Conservation (phyloP, 768 basidiomycete genomes). For the Pleurotus giganteus region DNA sequence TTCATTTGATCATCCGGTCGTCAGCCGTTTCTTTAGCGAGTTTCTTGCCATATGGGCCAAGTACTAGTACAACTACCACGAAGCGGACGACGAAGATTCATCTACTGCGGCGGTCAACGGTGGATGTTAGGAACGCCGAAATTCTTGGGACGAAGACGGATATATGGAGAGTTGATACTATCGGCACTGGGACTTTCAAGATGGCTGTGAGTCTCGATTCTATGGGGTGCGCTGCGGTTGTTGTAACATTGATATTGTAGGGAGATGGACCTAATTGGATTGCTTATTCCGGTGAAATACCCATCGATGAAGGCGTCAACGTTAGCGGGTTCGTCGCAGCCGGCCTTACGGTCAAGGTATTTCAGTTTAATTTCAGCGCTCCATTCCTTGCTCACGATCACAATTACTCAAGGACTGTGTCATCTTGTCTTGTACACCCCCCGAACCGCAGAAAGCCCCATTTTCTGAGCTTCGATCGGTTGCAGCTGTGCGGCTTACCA, state of each 20-base stretch:
- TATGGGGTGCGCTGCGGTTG: not conserved
- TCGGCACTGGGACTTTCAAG: slow-evolving; percentile 63
- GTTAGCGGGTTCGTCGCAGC: slow-evolving; percentile 65
- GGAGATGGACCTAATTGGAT: slow-evolving; percentile 64
- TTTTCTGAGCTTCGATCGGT: slow-evolving; percentile 60
- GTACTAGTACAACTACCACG: slow-evolving; percentile 24
- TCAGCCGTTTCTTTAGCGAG: slow-evolving; percentile 53
- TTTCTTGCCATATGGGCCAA: slow-evolving; percentile 60
- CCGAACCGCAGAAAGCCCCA: slow-evolving; percentile 49
- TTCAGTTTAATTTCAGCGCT: not conserved
- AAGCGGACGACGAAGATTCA: slow-evolving; percentile 51
- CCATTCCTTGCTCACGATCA: not conserved
- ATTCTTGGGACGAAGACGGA: slow-evolving; percentile 58
- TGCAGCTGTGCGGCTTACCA: slow-evolving; percentile 64
- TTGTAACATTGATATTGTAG: slow-evolving; percentile 28
- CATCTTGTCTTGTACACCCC: slow-evolving; percentile 57
- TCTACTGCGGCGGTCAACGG: slow-evolving; percentile 63
- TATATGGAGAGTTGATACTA: slow-evolving; percentile 65
- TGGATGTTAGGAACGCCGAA: slow-evolving; percentile 60
- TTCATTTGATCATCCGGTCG: slow-evolving; percentile 61
- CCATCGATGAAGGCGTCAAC: slow-evolving; percentile 43
- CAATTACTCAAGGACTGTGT: slow-evolving; percentile 55
- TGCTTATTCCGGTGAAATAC: slow-evolving; percentile 62
- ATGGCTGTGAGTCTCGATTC: slow-evolving; percentile 42
- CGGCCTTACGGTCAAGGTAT: slow-evolving; percentile 63